These are phyloP conservation scores for Silene vulgaris DNA, from an alignment of 179 eudicot species.

Conservation along the genomic window DNA sequence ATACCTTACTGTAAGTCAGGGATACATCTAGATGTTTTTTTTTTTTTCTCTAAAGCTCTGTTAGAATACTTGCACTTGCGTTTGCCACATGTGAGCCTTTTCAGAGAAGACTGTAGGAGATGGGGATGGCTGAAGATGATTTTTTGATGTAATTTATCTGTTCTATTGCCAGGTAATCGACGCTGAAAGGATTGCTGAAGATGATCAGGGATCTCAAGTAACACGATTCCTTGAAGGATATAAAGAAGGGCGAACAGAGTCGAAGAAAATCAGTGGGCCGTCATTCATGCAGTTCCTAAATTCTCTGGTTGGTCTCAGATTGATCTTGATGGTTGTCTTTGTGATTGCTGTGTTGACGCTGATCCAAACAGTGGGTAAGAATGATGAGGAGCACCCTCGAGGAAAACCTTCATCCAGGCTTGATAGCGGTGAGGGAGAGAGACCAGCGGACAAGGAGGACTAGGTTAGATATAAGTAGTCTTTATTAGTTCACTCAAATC, in stretches of 20 bases:
- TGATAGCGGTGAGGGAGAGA: conserved; percentile 32
- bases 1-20: conserved; percentile 55
- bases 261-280: conserved; percentile 52
- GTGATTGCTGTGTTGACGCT: conserved; percentile 45
- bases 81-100: background rate
- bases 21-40: background rate
- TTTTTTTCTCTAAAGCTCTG: background rate
- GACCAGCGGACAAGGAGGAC: conserved; percentile 63
- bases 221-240: conserved; percentile 75
- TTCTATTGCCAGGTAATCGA: conserved; percentile 54
- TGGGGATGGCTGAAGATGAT: background rate
- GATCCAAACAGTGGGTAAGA: conserved; percentile 40
- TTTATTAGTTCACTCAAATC: background rate
- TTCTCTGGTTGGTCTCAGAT: conserved; percentile 50
- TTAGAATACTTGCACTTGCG: background rate
- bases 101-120: background rate
- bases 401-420: conserved; percentile 28
- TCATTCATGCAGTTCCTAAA: conserved; percentile 61
- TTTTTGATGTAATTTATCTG: conserved; percentile 3
- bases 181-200: conserved; percentile 62
- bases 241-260: conserved; percentile 64
- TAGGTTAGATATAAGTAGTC: conserved; percentile 19
- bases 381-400: conserved; percentile 46
- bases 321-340: conserved; percentile 43
- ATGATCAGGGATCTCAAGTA: conserved; percentile 62